Conservation (phyloP, 1,284 basidiomycete species). For the Violaceomyces palustris region DNA sequence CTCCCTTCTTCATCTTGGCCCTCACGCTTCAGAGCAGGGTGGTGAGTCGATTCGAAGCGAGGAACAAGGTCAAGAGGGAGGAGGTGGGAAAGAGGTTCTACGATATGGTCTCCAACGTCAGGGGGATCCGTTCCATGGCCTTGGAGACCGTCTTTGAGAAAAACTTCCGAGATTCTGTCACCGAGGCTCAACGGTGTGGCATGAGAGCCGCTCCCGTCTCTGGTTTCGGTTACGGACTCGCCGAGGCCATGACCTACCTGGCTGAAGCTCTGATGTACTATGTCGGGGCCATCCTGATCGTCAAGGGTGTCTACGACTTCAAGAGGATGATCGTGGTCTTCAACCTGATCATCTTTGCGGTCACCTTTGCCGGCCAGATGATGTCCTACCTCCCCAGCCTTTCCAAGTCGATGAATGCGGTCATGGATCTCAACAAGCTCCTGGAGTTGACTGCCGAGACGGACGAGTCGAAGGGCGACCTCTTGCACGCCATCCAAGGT, state of each 20-base stretch:
- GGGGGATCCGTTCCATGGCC: constrained; percentile 83
- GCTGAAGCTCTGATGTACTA: constrained; percentile 74
- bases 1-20: constrained; percentile 71
- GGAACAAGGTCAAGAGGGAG: constrained; percentile 79
- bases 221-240: constrained; percentile 75
- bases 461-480: constrained; percentile 3
- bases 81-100: constrained; percentile 80
- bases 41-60: constrained; percentile 67
- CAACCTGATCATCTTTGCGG: constrained; percentile 84
- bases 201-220: constrained; percentile 73
- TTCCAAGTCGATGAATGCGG: constrained; percentile 57
- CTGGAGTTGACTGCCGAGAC: constrained; percentile 53
- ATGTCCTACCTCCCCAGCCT: constrained; percentile 63
- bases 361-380: constrained; percentile 82
- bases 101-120: constrained; percentile 77
- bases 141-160: constrained; percentile 69
- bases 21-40: constrained; percentile 70
- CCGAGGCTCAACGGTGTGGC: constrained; percentile 65
- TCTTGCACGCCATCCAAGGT: constrained; percentile 8
- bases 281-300: constrained; percentile 76
- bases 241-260: constrained; percentile 76
- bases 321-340: constrained; percentile 81
- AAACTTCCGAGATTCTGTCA: constrained; percentile 65
- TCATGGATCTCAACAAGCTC: constrained; percentile 69
- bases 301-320: constrained; percentile 75